These are phyloP conservation scores for Zymoseptoria tritici DNA, from an alignment of 2,329 filamentous ascomycete genomes.

Conservation along the genomic window DNA sequence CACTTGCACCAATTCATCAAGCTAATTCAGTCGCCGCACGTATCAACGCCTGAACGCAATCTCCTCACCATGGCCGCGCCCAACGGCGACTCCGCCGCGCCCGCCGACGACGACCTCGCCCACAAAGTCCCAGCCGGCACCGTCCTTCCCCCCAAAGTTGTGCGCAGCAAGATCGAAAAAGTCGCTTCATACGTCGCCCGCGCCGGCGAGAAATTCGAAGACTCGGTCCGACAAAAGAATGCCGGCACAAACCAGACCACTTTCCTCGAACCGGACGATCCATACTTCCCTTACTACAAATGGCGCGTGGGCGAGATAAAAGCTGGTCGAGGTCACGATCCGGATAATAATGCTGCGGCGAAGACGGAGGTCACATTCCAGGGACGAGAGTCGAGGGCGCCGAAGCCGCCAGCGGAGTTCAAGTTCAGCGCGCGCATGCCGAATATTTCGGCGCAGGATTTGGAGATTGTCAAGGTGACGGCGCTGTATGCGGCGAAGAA, in stretches of 20 bases:
- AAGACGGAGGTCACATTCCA: conserved; percentile 33
- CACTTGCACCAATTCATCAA: too few relatives aligned
- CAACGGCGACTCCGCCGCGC: conserved; percentile 18
- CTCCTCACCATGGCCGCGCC: conserved; percentile 24
- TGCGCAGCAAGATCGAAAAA: conserved; percentile 81
- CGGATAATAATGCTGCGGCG: conserved; percentile 32
- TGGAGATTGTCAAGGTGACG: conserved; percentile 66
- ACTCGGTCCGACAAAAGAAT: conserved; percentile 79
- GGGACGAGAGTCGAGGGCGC: conserved; percentile 65
- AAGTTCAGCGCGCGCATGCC: conserved; percentile 95
- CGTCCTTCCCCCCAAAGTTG: conserved; percentile 77
- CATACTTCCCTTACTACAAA: conserved; percentile 80
- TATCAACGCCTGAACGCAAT: neutral
- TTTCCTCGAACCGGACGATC: conserved; percentile 71
- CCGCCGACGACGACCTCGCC: conserved; percentile 45
- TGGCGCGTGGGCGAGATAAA: conserved; percentile 86
- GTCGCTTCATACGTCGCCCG: conserved; percentile 84
- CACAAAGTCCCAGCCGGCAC: conserved; percentile 75
- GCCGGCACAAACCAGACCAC: conserved; percentile 81
- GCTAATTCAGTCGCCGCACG: too few relatives aligned
- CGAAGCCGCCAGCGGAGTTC: conserved; percentile 72
- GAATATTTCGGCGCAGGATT: conserved; percentile 89
- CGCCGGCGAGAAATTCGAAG: conserved; percentile 62
- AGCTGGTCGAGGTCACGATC: conserved; percentile 71
- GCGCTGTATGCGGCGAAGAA: conserved; percentile 90